phyloP scores from a whole-genome alignment of 192 early-diverging fungal species.

The Phlyctochytrium arcticum region DNA sequence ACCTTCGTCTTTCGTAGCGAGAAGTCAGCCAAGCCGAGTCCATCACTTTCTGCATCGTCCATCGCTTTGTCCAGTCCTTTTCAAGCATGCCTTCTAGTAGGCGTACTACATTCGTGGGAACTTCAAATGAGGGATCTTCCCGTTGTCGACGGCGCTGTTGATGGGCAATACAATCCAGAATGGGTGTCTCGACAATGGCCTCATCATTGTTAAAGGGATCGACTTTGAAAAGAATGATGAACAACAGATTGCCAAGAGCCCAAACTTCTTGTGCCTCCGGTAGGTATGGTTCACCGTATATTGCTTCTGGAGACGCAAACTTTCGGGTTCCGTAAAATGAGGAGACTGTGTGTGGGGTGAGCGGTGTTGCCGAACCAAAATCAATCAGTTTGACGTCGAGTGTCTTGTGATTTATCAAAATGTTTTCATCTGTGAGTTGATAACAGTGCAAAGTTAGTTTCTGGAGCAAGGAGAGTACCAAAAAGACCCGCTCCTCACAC shows the following conservation, averaged over 20 bases:
- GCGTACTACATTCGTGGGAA: constrained; percentile 35
- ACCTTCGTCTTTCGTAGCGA: too few species aligned
- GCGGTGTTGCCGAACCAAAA: constrained; percentile 46
- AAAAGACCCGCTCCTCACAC: constrained; percentile 9
- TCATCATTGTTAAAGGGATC: constrained; percentile 52
- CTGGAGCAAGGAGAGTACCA: neutral
- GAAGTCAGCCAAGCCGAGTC: too few species aligned
- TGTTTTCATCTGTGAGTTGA: constrained; percentile 47
- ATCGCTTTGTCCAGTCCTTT: constrained; percentile 43
- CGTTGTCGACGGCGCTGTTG: constrained; percentile 16
- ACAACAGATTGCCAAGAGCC: constrained; percentile 54
- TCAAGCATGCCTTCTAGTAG: constrained; percentile 38
- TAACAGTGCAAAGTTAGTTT: neutral
- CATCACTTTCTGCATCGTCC: too few species aligned
- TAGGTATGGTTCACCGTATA: constrained; percentile 33
- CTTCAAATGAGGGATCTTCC: constrained; percentile 13
- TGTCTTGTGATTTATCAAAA: constrained; percentile 48
- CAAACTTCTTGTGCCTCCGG: constrained; percentile 51
- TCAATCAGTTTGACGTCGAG: constrained; percentile 52
- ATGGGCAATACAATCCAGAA: constrained; percentile 31
- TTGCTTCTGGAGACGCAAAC: constrained; percentile 53
- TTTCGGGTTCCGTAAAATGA: constrained; percentile 56
- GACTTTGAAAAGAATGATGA: constrained; percentile 51
- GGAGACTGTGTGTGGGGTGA: constrained; percentile 23
- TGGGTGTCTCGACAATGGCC: constrained; percentile 43